phyloP scores from a whole-genome alignment of 768 basidiomycete species.

The Pleurotus sapidus region DNA sequence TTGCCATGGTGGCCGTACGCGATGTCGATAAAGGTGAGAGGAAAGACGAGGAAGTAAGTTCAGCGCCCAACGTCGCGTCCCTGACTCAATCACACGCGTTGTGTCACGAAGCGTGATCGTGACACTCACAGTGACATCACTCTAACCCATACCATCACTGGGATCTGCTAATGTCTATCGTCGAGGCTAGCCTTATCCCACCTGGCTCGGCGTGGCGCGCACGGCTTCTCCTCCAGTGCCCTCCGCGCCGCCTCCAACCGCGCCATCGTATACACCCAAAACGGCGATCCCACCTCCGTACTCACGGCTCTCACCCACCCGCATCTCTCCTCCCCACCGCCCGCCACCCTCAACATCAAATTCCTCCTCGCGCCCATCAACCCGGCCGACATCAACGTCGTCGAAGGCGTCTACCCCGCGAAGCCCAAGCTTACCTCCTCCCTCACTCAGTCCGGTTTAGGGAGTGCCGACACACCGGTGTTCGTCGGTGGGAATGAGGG shows the following conservation, averaged over 20 bases:
- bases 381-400: conserved; percentile 77
- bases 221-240: conserved; percentile 27
- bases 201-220: background rate
- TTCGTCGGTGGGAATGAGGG: conserved; percentile 80
- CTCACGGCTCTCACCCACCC: conserved; percentile 52
- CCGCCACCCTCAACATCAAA: conserved; percentile 60
- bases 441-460: conserved; percentile 29
- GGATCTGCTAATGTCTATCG: background rate
- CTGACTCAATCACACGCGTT: background rate
- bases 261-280: conserved; percentile 60
- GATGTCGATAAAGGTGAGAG: background rate
- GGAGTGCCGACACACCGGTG: conserved; percentile 31
- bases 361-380: conserved; percentile 76
- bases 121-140: background rate
- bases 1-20: background rate
- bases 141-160: background rate
- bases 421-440: conserved; percentile 43
- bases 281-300: conserved; percentile 63
- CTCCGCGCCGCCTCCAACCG: conserved; percentile 35
- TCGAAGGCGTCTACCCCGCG: conserved; percentile 80
- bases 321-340: conserved; percentile 46
- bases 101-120: background rate
- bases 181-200: background rate
- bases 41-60: background rate
- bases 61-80: background rate